Evolutionary conservation across 2,329 filamentous ascomycete genomes (phyloP).

Genomic region (Fusarium albosuccineum): DNA sequence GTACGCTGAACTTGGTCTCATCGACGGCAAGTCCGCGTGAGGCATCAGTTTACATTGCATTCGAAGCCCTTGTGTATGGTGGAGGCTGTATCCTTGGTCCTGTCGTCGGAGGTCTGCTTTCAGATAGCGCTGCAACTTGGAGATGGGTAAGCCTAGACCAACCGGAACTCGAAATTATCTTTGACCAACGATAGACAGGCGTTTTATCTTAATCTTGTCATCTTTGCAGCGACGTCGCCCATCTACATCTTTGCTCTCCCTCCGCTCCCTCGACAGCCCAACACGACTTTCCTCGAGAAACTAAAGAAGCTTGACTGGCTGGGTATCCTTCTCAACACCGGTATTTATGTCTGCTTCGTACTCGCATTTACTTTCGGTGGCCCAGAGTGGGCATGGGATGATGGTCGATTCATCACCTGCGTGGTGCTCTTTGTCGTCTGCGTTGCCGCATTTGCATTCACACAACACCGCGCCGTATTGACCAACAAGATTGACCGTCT

Average conservation of each 20-base stretch:
- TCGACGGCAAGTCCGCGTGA: constrained; percentile 35
- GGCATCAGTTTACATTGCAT: constrained; percentile 44
- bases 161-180: neutral
- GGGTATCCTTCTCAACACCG: constrained; percentile 58
- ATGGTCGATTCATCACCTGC: constrained; percentile 57
- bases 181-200: constrained; percentile 51
- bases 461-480: constrained; percentile 56
- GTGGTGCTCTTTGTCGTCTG: constrained; percentile 58
- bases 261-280: constrained; percentile 38
- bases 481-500: constrained; percentile 44
- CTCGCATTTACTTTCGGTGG: constrained; percentile 65
- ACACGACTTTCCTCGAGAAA: constrained; percentile 43
- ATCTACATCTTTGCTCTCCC: constrained; percentile 49
- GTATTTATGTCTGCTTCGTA: constrained; percentile 55
- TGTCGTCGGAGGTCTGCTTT: neutral
- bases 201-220: constrained; percentile 66
- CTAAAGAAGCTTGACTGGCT: constrained; percentile 58
- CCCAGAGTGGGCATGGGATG: constrained; percentile 60
- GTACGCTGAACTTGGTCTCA: constrained; percentile 30
- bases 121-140: constrained; percentile 55
- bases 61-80: constrained; percentile 52
- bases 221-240: constrained; percentile 52
- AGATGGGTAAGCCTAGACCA: constrained; percentile 47
- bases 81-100: constrained; percentile 53
- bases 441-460: constrained; percentile 47